These are phyloP conservation scores for Alternaria atra DNA, from an alignment of 2,329 filamentous ascomycete species.

Conservation along the genomic window DNA sequence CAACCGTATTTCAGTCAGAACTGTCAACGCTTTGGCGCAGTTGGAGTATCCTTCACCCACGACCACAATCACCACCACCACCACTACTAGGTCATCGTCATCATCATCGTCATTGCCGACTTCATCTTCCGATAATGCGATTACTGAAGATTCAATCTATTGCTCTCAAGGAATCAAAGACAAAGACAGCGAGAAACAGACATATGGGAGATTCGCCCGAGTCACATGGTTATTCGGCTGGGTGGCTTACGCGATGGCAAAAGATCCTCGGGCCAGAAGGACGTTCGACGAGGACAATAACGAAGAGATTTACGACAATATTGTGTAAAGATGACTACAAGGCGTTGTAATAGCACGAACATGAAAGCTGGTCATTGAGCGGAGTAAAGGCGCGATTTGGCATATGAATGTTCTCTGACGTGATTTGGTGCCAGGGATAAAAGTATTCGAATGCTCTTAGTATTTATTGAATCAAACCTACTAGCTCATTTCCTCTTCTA, in stretches of 20 bases:
- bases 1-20: no score
- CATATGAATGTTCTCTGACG: no score
- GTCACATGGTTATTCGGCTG: no score
- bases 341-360: not conserved
- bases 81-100: not conserved
- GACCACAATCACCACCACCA: not conserved
- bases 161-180: not conserved
- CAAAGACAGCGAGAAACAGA: not conserved
- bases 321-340: not conserved
- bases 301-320: not conserved
- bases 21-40: no score
- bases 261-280: not conserved
- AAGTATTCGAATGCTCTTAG: no score
- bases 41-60: no score
- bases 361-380: not conserved
- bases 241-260: not conserved
- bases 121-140: not conserved
- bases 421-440: no score
- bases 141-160: not conserved
- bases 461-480: not conserved
- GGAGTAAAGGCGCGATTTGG: no score
- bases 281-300: not conserved
- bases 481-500: not conserved
- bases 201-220: no score
- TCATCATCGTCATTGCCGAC: not conserved